Base-by-base conservation (phyloP, 768 basidiomycete genomes). In the Suillus alpinus region DNA sequence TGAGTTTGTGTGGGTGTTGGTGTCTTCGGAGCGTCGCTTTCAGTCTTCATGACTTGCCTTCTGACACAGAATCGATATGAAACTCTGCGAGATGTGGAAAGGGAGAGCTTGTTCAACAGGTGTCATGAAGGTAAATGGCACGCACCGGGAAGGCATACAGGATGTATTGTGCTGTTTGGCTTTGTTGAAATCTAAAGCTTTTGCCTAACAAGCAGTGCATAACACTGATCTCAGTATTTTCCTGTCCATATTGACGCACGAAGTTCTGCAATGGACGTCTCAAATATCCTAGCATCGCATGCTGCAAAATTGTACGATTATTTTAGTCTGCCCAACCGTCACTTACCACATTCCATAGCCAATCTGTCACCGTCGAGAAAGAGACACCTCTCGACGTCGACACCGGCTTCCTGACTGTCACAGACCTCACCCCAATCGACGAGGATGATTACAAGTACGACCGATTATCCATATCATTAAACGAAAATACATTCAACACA, bases 351-450 rank as follows among this genome's bases (percentile, higher is more conserved):
- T 60, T 29, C 64, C 63, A 0, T 60, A 94, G 91, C 71, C 86
- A 87, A 76, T 82, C 86, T 36, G 78, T 84, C 40, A 73, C 77
- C 37, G 87, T 92, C 59, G 87, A 92, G 71, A 94, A 91, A 72
- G 91, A 92, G 57, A 86, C 83, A 9, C 86, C 90, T 7, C 82
- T 93, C 63, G 86, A 88, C 46, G 79, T 94, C 61, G 97, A 99
- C 76, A 69, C 88, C 5, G 95, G 92, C 4, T 82, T 90, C 44
- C 80, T 99, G 20, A 83, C 90, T 5, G 93, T 92, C 1, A 92
- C 92, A 51, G 96, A 99, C 77, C 82, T 82, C 23, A 95, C 94
- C 72, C 86, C 91, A 13, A 86, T 94, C 64, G 94, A 98, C 73
- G 82, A 83, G 52, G 91, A 93, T 59, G 84, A 79, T 67, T 97